phyloP scores from a whole-genome alignment of 1,284 basidiomycete genomes.

The Amylostereum chailletii region DNA sequence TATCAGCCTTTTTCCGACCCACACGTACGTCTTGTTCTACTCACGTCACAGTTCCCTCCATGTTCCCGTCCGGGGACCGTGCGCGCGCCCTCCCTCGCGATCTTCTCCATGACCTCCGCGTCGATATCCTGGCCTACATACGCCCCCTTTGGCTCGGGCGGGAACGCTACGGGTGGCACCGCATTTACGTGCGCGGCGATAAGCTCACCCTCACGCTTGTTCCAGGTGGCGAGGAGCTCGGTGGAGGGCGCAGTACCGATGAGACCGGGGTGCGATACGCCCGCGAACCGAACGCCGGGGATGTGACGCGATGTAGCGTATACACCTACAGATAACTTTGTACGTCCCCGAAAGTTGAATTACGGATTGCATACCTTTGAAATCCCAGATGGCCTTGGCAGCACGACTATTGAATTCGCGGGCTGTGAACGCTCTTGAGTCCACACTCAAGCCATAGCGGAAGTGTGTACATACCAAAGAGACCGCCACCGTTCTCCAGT shows the following conservation, averaged over 20 bases:
- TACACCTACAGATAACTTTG: slow-evolving; percentile 29
- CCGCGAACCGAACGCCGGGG: slow-evolving; percentile 72
- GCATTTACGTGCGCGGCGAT: slow-evolving; percentile 45
- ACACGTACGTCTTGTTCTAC: slow-evolving; percentile 13
- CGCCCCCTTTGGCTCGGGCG: slow-evolving; percentile 51
- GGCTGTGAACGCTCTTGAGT: slow-evolving; percentile 25
- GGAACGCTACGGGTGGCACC: slow-evolving; percentile 61
- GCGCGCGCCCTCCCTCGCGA: slow-evolving; percentile 62
- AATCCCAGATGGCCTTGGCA: slow-evolving; percentile 76
- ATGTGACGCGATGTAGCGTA: slow-evolving; percentile 69
- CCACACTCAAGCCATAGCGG: neutral
- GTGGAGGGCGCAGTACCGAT: slow-evolving; percentile 71
- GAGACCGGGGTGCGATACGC: slow-evolving; percentile 69
- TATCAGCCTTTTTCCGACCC: neutral
- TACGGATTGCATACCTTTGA: slow-evolving; percentile 36
- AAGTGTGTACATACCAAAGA: slow-evolving; percentile 42
- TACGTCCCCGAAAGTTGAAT: neutral
- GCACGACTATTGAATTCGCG: slow-evolving; percentile 63
- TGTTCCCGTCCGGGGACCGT: slow-evolving; percentile 74
- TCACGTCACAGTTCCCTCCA: slow-evolving; percentile 75
- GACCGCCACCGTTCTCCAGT: slow-evolving; percentile 65
- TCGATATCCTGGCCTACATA: slow-evolving; percentile 64
- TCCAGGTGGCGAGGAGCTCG: slow-evolving; percentile 69
- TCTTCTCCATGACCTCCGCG: slow-evolving; percentile 40
- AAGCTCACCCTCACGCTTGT: slow-evolving; percentile 60